Evolutionary conservation across 2,329 filamentous ascomycete species (phyloP), one percentile per base, ranked within the genome.

Genomic region (Pseudogymnoascus sp.): DNA sequence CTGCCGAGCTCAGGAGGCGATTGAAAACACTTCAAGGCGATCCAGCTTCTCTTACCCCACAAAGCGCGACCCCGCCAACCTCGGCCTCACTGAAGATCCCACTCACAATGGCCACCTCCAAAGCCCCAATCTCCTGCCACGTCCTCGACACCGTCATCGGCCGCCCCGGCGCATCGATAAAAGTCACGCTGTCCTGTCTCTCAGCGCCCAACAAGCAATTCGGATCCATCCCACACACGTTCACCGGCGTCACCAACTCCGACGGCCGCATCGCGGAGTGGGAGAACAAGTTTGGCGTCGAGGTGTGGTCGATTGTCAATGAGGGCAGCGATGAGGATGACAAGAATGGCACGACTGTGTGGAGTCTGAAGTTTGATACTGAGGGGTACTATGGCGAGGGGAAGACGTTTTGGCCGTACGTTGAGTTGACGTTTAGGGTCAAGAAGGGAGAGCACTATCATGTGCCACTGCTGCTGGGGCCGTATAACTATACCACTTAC

Each of bases 401-500:
- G 10, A 79, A 81, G 66, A 80, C 81, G 0, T 85, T 86, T 68
- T 85, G 82, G 67, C 82, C 81, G 1, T 79, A 81, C 71, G 82
- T 85, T 2, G 81, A 82, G 71, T 74, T 86, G 61, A 77, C 76
- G 62, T 85, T 86, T 71, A 68, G 76, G 66, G 78, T 81, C 2
- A 78, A 79, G 66, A 75, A 74, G 64, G 76, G 80, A 22, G 85
- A 90, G 79, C 85, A 89, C 72, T 93, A 90, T 72, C 90, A 95
- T 77, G 89, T 95, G 2, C 90, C 90, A 50, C 75, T 95, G 72
- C 72, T 95, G 74, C 74, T 93, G 76, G 86, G 88, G 67, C 90
- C 90, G 31, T 93, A 87, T 77, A 89, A 88, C 73, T 95, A 91
- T 77, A 89, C 88, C 41, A 93, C 90, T 8, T 95, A 95, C 76